Percentiles rank a stretch among this genome's conserved stretches.
Conservation (phyloP, 2,329 filamentous ascomycete species). For the Teratosphaeriaceae sp. region DNA sequence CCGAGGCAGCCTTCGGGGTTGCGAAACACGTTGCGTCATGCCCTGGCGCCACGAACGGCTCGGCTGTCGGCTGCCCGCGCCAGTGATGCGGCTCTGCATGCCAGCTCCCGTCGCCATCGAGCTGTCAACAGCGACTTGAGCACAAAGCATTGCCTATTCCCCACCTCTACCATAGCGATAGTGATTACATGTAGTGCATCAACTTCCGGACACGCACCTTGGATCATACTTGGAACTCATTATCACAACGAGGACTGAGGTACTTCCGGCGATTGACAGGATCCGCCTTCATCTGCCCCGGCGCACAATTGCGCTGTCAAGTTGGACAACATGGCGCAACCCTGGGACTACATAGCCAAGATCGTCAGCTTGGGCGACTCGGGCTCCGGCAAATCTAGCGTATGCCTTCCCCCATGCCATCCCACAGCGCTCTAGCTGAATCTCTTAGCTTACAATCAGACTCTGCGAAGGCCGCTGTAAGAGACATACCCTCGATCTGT, state of each 20-base stretch:
- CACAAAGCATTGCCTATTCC: too few relatives aligned
- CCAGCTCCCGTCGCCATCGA: too few relatives aligned
- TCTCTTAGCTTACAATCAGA: constrained; percentile 69
- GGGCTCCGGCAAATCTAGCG: constrained; percentile 85
- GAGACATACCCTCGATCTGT: too few relatives aligned
- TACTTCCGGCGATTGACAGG: neutral
- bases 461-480: constrained; percentile 96
- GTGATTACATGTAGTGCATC: too few relatives aligned
- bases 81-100: neutral
- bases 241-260: too few relatives aligned
- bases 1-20: too few relatives aligned
- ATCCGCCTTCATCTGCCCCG: neutral
- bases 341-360: constrained; percentile 99
- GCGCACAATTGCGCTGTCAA: neutral
- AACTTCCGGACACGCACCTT: too few relatives aligned
- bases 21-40: neutral
- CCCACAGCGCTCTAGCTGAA: constrained; percentile 15
- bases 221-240: too few relatives aligned
- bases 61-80: neutral
- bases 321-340: constrained; percentile 25
- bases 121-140: too few relatives aligned
- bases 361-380: constrained; percentile 97
- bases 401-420: constrained; percentile 28
- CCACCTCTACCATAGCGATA: too few relatives aligned
- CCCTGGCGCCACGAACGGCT: neutral